phyloP scores from a whole-genome alignment of 129 eudicot genomes.

The Flaveria sonorensis region DNA sequence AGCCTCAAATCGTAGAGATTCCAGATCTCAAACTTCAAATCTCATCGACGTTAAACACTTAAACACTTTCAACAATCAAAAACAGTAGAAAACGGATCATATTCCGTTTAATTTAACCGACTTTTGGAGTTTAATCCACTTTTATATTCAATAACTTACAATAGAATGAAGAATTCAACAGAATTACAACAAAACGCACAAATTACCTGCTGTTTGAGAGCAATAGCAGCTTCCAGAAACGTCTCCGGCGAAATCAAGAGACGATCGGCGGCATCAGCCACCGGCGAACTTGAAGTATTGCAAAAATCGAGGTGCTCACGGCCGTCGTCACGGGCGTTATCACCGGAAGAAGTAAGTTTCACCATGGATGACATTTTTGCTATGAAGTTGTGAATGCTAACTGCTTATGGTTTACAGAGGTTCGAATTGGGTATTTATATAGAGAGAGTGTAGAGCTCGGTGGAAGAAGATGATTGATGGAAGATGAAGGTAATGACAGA shows the following conservation, averaged over 20 bases:
- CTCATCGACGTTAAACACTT: neutral
- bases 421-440: neutral
- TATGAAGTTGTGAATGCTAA: too few relatives aligned
- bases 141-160: too few relatives aligned
- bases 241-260: conserved; percentile 47
- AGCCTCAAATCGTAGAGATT: neutral
- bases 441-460: conserved; percentile 11
- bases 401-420: neutral
- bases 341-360: conserved; percentile 45
- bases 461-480: conserved; percentile 34
- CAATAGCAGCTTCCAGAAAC: conserved; percentile 64
- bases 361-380: conserved; percentile 50
- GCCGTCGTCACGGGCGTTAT: conserved; percentile 39
- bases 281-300: conserved; percentile 27
- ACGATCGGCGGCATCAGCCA: conserved; percentile 8
- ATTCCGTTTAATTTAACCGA: too few relatives aligned
- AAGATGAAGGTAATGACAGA: conserved; percentile 16
- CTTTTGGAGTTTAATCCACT: too few relatives aligned
- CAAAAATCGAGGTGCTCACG: conserved; percentile 43
- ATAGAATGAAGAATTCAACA: neutral
- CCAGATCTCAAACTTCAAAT: conserved; percentile 23
- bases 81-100: neutral
- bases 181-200: neutral
- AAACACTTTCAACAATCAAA: neutral
- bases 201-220: conserved; percentile 71